Conservation (phyloP, 768 basidiomycete species). For the Auricularia sp. region DNA sequence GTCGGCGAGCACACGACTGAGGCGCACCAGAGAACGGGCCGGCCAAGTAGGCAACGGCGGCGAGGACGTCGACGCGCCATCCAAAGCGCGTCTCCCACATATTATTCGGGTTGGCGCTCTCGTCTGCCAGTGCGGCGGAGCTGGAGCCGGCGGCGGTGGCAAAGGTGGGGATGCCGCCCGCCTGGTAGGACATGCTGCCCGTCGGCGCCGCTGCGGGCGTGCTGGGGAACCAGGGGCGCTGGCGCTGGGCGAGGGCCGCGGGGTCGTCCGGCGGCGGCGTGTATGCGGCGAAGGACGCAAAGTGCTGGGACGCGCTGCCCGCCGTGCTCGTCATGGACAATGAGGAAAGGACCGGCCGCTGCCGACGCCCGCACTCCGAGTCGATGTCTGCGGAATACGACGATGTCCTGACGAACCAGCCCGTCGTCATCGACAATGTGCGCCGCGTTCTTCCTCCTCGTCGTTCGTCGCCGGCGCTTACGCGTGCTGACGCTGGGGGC, state of each 20-base stretch:
- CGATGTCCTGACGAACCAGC: slow-evolving; percentile 94
- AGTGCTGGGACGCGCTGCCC: slow-evolving; percentile 1
- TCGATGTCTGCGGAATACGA: slow-evolving; percentile 80
- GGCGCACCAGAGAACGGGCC: slow-evolving; percentile 64
- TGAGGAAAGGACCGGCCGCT: background rate
- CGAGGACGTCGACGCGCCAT: slow-evolving; percentile 55
- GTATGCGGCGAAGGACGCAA: slow-evolving; percentile 2
- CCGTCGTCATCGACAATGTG: slow-evolving; percentile 98
- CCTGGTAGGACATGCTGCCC: slow-evolving; percentile 50
- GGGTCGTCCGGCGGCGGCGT: slow-evolving; percentile 52
- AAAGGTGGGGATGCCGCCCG: slow-evolving; percentile 54
- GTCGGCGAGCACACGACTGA: background rate
- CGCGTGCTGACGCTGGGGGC: slow-evolving; percentile 5
- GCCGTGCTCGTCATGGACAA: background rate
- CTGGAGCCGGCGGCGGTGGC: slow-evolving; percentile 28
- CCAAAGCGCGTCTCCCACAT: slow-evolving; percentile 65
- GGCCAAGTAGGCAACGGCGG: slow-evolving; percentile 53
- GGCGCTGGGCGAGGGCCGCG: slow-evolving; percentile 15
- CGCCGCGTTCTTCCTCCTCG: slow-evolving; percentile 21
- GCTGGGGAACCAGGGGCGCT: slow-evolving; percentile 45
- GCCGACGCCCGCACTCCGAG: no score
- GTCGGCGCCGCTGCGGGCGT: slow-evolving; percentile 17
- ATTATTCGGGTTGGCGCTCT: slow-evolving; percentile 34
- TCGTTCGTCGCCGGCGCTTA: background rate
- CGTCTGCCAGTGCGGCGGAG: slow-evolving; percentile 25